A percentile compares a stretch with the other conserved stretches of the same genome.
Conservation (phyloP, 108 stramenopile genomes). For the Cafeteria roenbergensis region DNA sequence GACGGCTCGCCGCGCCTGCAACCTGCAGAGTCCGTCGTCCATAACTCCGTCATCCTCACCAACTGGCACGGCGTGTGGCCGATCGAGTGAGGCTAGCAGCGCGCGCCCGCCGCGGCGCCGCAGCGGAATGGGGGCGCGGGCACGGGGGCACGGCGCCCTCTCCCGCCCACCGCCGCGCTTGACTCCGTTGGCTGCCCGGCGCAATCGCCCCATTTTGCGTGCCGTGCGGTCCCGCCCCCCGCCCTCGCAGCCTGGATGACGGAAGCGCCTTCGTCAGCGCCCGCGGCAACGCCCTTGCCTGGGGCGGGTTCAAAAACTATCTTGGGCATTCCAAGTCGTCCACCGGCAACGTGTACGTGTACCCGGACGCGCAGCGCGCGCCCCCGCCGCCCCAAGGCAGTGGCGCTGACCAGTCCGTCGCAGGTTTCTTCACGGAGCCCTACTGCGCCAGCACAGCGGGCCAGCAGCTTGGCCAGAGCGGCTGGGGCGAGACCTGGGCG, state of each 20-base stretch:
- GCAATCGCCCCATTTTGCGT: too few relatives aligned
- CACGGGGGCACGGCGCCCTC: too few relatives aligned
- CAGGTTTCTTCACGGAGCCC: not conserved
- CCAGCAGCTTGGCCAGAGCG: not conserved
- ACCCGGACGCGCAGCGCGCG: not conserved
- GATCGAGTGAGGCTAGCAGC: too few relatives aligned
- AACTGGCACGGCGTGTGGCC: not conserved
- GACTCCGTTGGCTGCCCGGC: too few relatives aligned
- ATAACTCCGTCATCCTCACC: not conserved
- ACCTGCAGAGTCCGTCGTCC: not conserved
- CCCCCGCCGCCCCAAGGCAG: not conserved
- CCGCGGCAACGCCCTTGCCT: not conserved
- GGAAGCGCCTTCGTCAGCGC: not conserved
- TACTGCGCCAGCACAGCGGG: not conserved
- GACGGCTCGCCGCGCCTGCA: not conserved
- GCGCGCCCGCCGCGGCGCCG: too few relatives aligned
- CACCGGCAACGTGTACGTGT: not conserved
- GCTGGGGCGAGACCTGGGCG: not conserved
- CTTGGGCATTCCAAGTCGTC: not conserved
- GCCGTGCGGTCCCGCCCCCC: too few relatives aligned
- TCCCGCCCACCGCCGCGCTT: too few relatives aligned
- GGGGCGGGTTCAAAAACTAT: not conserved
- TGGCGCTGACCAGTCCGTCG: too few relatives aligned
- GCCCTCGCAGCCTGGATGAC: too few relatives aligned
- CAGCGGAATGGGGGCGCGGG: too few relatives aligned